Percentiles rank a stretch among this genome's conserved stretches.
These are phyloP conservation scores for Leptographium galeiforme DNA, from an alignment of 2,329 filamentous ascomycete species.

Conservation along the genomic window DNA sequence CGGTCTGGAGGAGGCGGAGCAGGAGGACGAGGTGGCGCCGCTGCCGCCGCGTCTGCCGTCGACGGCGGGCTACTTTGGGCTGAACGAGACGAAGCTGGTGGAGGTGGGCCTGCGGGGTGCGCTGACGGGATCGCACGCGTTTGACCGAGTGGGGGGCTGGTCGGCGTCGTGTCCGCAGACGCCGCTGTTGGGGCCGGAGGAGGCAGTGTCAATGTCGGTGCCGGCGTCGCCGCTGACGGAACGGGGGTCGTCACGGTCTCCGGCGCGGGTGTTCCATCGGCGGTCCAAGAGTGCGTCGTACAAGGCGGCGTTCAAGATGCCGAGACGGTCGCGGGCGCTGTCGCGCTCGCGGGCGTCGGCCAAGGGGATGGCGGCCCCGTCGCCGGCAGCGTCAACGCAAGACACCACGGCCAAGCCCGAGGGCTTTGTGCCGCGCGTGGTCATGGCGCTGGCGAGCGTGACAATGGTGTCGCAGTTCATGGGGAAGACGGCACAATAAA, in stretches of 20 bases:
- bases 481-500: slow-evolving; percentile 1
- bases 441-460: slow-evolving; percentile 18
- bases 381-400: not conserved
- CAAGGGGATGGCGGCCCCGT: not conserved
- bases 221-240: not conserved
- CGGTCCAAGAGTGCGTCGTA: slow-evolving; percentile 2
- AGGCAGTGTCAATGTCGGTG: not conserved
- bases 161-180: not conserved
- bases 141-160: slow-evolving; percentile 4
- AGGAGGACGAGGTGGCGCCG: not conserved
- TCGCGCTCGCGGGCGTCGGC: not conserved
- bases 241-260: not conserved
- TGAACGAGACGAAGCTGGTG: slow-evolving; percentile 15
- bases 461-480: slow-evolving; percentile 14
- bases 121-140: slow-evolving; percentile 15
- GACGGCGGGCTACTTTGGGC: slow-evolving; percentile 18
- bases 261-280: not conserved
- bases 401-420: not conserved
- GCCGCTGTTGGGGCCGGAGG: not conserved
- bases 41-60: not conserved
- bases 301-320: not conserved
- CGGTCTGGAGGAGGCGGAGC: not conserved
- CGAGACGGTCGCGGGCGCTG: not conserved
- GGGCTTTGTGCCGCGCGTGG: slow-evolving; percentile 13
- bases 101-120: slow-evolving; percentile 17